phyloP scores from a whole-genome alignment of 768 basidiomycete genomes.

The Russula emetica region DNA sequence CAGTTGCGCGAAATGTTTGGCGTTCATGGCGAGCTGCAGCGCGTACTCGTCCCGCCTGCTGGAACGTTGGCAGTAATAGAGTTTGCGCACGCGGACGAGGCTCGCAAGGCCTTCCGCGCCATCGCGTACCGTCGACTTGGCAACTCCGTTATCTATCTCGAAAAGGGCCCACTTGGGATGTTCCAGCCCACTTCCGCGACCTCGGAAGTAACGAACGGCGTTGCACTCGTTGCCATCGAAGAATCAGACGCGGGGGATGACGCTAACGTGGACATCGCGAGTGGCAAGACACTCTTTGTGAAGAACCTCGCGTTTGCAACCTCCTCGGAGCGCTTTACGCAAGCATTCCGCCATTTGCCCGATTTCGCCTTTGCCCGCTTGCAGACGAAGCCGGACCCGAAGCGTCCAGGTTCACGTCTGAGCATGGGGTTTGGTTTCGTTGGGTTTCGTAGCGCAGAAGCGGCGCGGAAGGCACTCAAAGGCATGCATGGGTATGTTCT shows the following conservation, averaged over 20 bases:
- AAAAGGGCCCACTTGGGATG: slow-evolving; percentile 86
- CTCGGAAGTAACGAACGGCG: slow-evolving; percentile 18
- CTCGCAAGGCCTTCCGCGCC: slow-evolving; percentile 69
- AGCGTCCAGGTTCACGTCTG: slow-evolving; percentile 53
- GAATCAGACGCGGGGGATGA: slow-evolving; percentile 34
- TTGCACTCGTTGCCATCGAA: slow-evolving; percentile 34
- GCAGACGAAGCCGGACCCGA: slow-evolving; percentile 87
- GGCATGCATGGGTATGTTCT: slow-evolving; percentile 78
- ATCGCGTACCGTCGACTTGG: slow-evolving; percentile 86
- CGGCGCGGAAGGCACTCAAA: slow-evolving; percentile 68
- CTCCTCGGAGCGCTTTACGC: slow-evolving; percentile 62
- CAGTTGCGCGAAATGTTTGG: slow-evolving; percentile 80
- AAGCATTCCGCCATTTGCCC: slow-evolving; percentile 69
- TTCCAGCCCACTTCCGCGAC: slow-evolving; percentile 43
- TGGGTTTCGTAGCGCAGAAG: slow-evolving; percentile 75
- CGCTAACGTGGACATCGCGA: slow-evolving; percentile 45
- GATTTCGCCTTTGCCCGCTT: slow-evolving; percentile 84
- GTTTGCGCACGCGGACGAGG: slow-evolving; percentile 66
- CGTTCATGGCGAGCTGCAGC: slow-evolving; percentile 61
- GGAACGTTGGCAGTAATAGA: slow-evolving; percentile 93
- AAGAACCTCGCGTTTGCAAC: slow-evolving; percentile 97
- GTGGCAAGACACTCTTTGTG: slow-evolving; percentile 83
- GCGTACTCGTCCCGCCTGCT: slow-evolving; percentile 83
- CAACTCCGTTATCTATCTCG: slow-evolving; percentile 86
- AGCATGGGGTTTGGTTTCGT: slow-evolving; percentile 98